A percentile compares a stretch with the other conserved stretches of the same genome.
Evolutionary conservation across 2,329 filamentous ascomycete genomes (phyloP).

Genomic region (Exophiala bonariae): DNA sequence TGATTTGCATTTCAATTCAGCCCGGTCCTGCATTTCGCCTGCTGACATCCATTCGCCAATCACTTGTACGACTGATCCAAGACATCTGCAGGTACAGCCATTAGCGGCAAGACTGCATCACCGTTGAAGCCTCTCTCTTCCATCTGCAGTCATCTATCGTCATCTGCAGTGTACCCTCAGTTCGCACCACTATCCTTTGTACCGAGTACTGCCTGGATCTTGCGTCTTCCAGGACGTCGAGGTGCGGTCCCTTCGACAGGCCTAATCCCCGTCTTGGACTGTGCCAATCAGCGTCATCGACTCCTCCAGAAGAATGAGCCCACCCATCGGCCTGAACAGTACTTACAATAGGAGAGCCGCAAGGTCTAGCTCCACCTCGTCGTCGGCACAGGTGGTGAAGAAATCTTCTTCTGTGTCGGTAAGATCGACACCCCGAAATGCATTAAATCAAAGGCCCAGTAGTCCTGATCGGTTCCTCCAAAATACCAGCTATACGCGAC

Average conservation of each 20-base stretch:
- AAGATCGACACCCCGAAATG: constrained; percentile 31
- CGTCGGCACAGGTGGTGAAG: constrained; percentile 43
- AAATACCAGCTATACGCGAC: constrained; percentile 4
- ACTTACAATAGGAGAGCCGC: constrained; percentile 30
- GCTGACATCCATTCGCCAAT: constrained; percentile 15
- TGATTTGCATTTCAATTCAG: constrained; percentile 13
- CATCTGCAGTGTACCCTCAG: constrained; percentile 19
- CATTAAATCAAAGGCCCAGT: constrained; percentile 20
- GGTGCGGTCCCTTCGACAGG: constrained; percentile 4
- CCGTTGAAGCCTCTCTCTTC: constrained; percentile 8
- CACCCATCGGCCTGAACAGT: constrained; percentile 9
- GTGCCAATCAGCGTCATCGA: neutral
- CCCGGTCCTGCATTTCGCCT: constrained; percentile 15
- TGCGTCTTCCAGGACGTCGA: constrained; percentile 3
- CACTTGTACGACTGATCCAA: constrained; percentile 10
- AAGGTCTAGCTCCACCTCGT: constrained; percentile 46
- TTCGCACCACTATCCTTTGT: no score
- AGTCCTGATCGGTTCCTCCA: constrained; percentile 25
- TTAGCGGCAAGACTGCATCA: constrained; percentile 16
- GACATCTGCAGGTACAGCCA: constrained; percentile 20
- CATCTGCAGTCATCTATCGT: constrained; percentile 23
- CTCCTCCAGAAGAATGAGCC: constrained; percentile 16
- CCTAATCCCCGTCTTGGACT: constrained; percentile 10
- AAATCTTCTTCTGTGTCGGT: constrained; percentile 39
- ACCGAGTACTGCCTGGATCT: neutral